Percentiles rank a stretch among this genome's conserved stretches.
These are phyloP conservation scores for Chalara sp. DNA, from an alignment of 2,329 filamentous ascomycete species.

Conservation along the genomic window DNA sequence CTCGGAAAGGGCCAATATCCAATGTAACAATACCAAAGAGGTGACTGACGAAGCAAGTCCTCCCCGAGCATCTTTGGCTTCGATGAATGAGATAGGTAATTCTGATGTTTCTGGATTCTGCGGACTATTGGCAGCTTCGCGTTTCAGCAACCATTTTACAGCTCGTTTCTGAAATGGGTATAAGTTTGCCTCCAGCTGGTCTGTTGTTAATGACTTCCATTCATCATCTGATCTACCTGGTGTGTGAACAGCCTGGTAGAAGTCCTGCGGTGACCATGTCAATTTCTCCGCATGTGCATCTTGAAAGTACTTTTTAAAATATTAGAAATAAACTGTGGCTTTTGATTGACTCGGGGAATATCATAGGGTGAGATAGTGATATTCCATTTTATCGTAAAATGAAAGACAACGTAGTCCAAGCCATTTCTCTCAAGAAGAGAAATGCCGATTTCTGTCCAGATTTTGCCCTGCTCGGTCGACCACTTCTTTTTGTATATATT, in stretches of 20 bases:
- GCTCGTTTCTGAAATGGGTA: conserved; percentile 69
- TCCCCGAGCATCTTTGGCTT: conserved; percentile 37
- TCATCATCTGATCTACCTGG: conserved; percentile 41
- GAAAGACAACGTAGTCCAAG: conserved; percentile 16
- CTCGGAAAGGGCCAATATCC: conserved; percentile 38
- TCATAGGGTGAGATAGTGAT: conserved; percentile 18
- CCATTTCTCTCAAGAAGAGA: conserved; percentile 13
- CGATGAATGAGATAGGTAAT: conserved; percentile 35
- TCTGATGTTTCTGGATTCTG: neutral
- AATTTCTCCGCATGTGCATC: conserved; percentile 11
- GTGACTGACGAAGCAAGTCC: conserved; percentile 50
- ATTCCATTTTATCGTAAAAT: conserved; percentile 25
- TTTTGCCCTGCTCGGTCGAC: conserved; percentile 15
- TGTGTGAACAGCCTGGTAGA: conserved; percentile 64
- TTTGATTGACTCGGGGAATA: conserved; percentile 9
- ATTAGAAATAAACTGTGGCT: neutral
- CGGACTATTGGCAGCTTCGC: conserved; percentile 49
- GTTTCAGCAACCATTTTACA: conserved; percentile 61
- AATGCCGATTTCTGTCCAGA: conserved; percentile 23
- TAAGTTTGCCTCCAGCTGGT: conserved; percentile 43
- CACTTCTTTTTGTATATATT: conserved; percentile 15
- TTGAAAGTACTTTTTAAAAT: conserved; percentile 17
- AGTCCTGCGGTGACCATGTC: conserved; percentile 45
- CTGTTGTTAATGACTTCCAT: conserved; percentile 28
- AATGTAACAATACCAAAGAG: conserved; percentile 53